Evolutionary conservation across 2,329 filamentous ascomycete species (phyloP).

Genomic region (Leptographium galeiforme): DNA sequence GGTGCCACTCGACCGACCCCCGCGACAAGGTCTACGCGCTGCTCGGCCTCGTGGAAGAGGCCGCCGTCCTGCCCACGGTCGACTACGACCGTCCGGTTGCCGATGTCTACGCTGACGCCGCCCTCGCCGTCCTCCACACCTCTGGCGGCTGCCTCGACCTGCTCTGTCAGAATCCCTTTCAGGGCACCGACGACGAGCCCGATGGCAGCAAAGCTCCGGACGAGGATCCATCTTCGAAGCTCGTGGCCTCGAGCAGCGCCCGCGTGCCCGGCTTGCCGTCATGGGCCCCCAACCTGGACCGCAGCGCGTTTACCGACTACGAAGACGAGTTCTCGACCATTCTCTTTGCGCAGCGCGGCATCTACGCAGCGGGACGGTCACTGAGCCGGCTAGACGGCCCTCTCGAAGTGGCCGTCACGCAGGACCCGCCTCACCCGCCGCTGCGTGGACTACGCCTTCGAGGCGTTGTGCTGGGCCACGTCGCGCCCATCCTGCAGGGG

Average conservation of each 20-base stretch:
- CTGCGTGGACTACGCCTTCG: not conserved
- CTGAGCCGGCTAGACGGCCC: not conserved
- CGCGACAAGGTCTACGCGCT: slow-evolving; percentile 9
- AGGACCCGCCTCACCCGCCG: not conserved
- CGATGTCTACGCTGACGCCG: slow-evolving; percentile 4
- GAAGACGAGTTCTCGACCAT: slow-evolving; percentile 4
- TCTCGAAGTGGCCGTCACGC: not conserved
- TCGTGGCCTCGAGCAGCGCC: not conserved
- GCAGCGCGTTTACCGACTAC: slow-evolving; percentile 2
- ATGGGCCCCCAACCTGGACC: slow-evolving; percentile 8
- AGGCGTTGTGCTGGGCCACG: slow-evolving; percentile 1
- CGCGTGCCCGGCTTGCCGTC: slow-evolving; percentile 4
- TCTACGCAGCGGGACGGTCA: slow-evolving; percentile 4
- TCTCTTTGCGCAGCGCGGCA: slow-evolving; percentile 7
- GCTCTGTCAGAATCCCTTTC: slow-evolving; percentile 5
- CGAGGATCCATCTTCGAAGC: not conserved
- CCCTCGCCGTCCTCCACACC: slow-evolving; percentile 4
- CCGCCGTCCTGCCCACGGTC: not conserved
- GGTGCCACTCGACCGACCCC: slow-evolving; percentile 4
- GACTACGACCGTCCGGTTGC: slow-evolving; percentile 2
- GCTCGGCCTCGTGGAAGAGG: slow-evolving; percentile 5
- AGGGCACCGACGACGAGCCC: not conserved
- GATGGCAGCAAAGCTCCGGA: not conserved
- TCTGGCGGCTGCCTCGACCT: slow-evolving; percentile 5
- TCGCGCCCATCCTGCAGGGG: slow-evolving; percentile 1